A percentile compares a stretch with the other conserved stretches of the same genome.
Conservation (phyloP, 306 rosid species). For the Begonia loranthoides region DNA sequence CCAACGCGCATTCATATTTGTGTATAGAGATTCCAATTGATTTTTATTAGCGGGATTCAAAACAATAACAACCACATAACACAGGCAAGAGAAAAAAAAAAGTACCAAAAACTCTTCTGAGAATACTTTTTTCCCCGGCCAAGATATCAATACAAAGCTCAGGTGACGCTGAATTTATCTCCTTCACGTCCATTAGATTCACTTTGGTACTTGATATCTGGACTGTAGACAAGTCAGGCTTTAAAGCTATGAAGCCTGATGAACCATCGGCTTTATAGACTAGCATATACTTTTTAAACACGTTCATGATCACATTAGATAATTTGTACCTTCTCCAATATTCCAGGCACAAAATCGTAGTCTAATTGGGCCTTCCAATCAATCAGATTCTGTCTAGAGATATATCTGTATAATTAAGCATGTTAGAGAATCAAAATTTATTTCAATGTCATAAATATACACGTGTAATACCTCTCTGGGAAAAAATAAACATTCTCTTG, state of each 20-base stretch:
- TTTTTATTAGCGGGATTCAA: no score
- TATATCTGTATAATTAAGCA: constrained; percentile 38
- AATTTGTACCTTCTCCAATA: constrained; percentile 51
- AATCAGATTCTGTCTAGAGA: constrained; percentile 73
- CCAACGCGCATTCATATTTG: no score
- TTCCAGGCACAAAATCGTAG: constrained; percentile 37
- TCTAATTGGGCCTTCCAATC: constrained; percentile 87
- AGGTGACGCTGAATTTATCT: constrained; percentile 36
- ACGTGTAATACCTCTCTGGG: constrained; percentile 51
- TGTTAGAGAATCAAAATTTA: constrained; percentile 11
- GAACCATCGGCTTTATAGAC: constrained; percentile 15
- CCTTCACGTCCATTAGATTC: constrained; percentile 86
- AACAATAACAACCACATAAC: no score
- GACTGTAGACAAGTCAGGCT: constrained; percentile 92
- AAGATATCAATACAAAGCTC: constrained; percentile 62
- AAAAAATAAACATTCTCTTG: constrained; percentile 26
- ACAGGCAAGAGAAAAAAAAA: constrained; percentile 8
- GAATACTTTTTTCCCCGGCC: constrained; percentile 60
- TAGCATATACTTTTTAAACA: not conserved
- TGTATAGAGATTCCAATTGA: no score
- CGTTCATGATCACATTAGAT: constrained; percentile 6
- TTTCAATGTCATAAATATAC: constrained; percentile 3
- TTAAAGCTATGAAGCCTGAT: constrained; percentile 38
- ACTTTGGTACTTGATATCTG: constrained; percentile 72
- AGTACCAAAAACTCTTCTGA: constrained; percentile 86